Percentiles rank a stretch among this genome's conserved stretches.
phyloP scores from a whole-genome alignment of 1,284 basidiomycete species.

The Apiotrichum gamsii region DNA sequence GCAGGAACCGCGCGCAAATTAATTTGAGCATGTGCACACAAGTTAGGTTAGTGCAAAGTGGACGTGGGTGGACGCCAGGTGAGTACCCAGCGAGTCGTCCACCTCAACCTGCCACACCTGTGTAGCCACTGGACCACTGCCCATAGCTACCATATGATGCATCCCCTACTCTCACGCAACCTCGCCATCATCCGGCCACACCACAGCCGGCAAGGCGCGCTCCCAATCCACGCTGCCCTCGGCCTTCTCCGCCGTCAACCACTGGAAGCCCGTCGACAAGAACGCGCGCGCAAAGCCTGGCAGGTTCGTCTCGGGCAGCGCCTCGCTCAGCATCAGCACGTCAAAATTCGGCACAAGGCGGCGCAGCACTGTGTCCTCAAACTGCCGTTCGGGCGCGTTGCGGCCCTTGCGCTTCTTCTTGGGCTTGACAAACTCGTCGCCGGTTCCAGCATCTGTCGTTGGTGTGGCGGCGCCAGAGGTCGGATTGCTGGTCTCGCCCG shows the following conservation, averaged over 20 bases:
- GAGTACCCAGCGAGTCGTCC: too few relatives aligned
- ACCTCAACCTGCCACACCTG: too few relatives aligned
- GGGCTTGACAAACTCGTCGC: slow-evolving; percentile 34
- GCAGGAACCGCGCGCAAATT: too few relatives aligned
- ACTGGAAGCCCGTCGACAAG: slow-evolving; percentile 38
- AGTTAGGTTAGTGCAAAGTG: too few relatives aligned
- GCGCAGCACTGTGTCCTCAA: slow-evolving; percentile 32
- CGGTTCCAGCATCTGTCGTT: background rate
- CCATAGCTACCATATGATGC: too few relatives aligned
- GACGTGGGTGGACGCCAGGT: too few relatives aligned
- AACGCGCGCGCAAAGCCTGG: slow-evolving; percentile 43
- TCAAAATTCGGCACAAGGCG: slow-evolving; percentile 37
- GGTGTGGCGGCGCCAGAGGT: background rate
- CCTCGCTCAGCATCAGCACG: slow-evolving; percentile 15
- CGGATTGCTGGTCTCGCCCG: background rate
- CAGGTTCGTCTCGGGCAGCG: slow-evolving; percentile 41
- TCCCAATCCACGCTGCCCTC: slow-evolving; percentile 32
- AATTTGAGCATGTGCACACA: too few relatives aligned
- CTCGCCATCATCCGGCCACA: slow-evolving; percentile 40
- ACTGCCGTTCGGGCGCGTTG: slow-evolving; percentile 1
- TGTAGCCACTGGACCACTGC: too few relatives aligned
- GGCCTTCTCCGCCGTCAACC: slow-evolving; percentile 22
- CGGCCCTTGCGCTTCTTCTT: slow-evolving; percentile 41
- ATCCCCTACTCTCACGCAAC: slow-evolving; percentile 10
- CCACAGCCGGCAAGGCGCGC: slow-evolving; percentile 29